These are phyloP conservation scores for Citrus maxima DNA, from an alignment of 345 rosid species.

Conservation along the genomic window DNA sequence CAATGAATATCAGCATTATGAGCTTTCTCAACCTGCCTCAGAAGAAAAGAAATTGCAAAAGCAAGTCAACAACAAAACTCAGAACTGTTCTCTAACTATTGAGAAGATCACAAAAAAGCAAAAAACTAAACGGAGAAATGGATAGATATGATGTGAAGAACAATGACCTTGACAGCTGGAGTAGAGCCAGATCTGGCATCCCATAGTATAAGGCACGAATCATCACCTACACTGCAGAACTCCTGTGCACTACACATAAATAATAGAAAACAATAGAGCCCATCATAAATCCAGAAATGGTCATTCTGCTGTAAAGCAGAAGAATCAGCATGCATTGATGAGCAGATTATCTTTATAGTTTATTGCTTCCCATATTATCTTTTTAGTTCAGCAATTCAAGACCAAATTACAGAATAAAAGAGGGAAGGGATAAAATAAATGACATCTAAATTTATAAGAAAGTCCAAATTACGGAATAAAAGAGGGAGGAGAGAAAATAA, in stretches of 20 bases:
- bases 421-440: neutral
- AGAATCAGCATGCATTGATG: neutral
- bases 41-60: neutral
- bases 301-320: neutral
- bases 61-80: neutral
- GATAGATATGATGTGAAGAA: neutral
- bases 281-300: neutral
- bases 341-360: neutral
- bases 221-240: conserved; percentile 77
- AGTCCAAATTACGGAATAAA: neutral
- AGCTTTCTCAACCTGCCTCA: conserved; percentile 65
- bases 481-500: neutral
- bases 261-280: neutral
- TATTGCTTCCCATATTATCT: neutral
- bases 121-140: neutral
- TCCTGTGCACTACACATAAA: conserved; percentile 41
- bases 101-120: neutral
- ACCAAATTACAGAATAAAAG: neutral
- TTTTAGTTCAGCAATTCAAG: neutral
- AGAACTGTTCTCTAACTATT: neutral
- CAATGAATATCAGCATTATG: conserved; percentile 67
- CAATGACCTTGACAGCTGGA: conserved; percentile 54
- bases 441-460: neutral
- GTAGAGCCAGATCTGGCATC: conserved; percentile 54
- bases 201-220: conserved; percentile 70